Evolutionary conservation across 2,329 filamentous ascomycete genomes (phyloP).

Genomic region (Ceratocystiopsis minuta): DNA sequence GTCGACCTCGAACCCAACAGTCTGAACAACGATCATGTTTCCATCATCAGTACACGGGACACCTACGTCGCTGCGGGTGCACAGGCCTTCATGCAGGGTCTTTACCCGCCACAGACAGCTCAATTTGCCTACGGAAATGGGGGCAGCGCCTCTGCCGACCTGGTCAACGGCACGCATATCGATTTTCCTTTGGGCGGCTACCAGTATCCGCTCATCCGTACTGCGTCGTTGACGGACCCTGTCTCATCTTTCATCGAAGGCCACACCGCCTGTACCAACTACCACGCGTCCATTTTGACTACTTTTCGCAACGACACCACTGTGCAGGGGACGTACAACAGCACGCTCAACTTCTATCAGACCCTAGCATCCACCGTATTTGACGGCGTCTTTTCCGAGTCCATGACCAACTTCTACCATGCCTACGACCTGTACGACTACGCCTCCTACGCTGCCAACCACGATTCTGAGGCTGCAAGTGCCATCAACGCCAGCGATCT

Average conservation of each 20-base stretch:
- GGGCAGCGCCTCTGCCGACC: conserved; percentile 11
- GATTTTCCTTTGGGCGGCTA: conserved; percentile 58
- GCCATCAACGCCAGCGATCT: conserved; percentile 26
- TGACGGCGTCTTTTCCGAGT: conserved; percentile 17
- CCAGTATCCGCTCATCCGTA: conserved; percentile 52
- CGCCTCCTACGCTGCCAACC: conserved; percentile 32
- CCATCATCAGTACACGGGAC: conserved; percentile 22
- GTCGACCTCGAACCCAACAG: conserved; percentile 22
- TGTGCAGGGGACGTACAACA: conserved; percentile 9
- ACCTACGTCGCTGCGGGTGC: conserved; percentile 46
- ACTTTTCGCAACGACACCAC: conserved; percentile 12
- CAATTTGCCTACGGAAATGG: conserved; percentile 20
- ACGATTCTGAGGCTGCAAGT: conserved; percentile 26
- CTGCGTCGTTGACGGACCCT: conserved; percentile 16
- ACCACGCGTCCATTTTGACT: conserved; percentile 14
- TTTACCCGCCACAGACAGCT: conserved; percentile 54
- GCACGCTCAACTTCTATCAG: conserved; percentile 22
- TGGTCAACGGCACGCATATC: conserved; percentile 29
- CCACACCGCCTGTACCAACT: conserved; percentile 20
- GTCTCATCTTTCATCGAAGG: conserved; percentile 27
- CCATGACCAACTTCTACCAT: conserved; percentile 24
- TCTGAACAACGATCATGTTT: conserved; percentile 31
- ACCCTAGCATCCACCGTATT: conserved; percentile 22
- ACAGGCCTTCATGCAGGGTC: conserved; percentile 61
- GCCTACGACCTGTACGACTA: conserved; percentile 38